Conservation (phyloP, 2,329 filamentous ascomycete genomes). For the Periconia digitata region DNA sequence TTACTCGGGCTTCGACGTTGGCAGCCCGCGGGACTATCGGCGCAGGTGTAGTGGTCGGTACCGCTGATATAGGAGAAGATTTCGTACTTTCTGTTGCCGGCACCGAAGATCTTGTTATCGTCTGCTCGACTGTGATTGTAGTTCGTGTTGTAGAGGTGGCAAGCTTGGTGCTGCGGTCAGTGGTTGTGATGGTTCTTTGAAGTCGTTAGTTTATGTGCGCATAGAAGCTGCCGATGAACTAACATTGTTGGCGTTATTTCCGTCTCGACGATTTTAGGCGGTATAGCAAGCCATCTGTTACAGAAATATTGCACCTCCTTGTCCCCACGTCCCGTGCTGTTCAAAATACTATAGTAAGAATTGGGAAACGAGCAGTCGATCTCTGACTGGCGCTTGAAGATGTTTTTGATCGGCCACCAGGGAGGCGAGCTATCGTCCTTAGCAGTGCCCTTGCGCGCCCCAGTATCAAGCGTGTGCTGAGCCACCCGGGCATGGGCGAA, state of each 20-base stretch:
- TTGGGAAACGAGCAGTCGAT: constrained; percentile 20
- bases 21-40: constrained; percentile 16
- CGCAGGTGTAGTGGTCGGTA: constrained; percentile 20
- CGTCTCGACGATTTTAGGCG: constrained; percentile 21
- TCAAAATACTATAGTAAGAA: constrained; percentile 18
- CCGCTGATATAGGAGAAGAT: constrained; percentile 10
- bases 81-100: constrained; percentile 21
- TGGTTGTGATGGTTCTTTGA: constrained; percentile 22
- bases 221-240: neutral
- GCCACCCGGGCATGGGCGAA: constrained; percentile 20
- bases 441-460: constrained; percentile 7
- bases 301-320: constrained; percentile 25
- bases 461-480: constrained; percentile 12
- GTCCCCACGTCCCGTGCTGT: constrained; percentile 7
- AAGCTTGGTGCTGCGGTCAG: constrained; percentile 18
- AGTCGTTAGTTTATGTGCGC: constrained; percentile 8
- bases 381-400: constrained; percentile 15
- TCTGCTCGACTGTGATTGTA: constrained; percentile 24
- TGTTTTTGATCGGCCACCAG: constrained; percentile 7
- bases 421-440: neutral
- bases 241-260: constrained; percentile 30
- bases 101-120: constrained; percentile 10
- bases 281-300: constrained; percentile 30
- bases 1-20: constrained; percentile 17
- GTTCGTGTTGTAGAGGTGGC: constrained; percentile 18